Conservation (phyloP, 176 grass and related monocot species). For the Cocos nucifera region DNA sequence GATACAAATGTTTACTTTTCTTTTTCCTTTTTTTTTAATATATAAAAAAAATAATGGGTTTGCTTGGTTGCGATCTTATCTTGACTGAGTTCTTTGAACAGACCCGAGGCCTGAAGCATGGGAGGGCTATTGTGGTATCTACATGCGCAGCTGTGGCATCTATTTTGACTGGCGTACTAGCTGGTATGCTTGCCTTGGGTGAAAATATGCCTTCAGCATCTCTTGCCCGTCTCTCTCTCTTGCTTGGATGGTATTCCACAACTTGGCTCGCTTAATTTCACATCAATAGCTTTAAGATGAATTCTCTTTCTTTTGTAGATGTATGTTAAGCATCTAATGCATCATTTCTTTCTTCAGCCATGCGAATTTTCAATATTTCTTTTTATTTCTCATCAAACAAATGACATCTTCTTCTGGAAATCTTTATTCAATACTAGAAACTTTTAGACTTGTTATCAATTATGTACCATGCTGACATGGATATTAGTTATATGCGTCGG, state of each 20-base stretch:
- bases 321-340: too few species aligned
- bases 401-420: too few species aligned
- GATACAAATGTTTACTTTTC: too few species aligned
- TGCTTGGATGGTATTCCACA: constrained; percentile 73
- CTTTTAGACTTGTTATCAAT: too few species aligned
- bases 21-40: too few species aligned
- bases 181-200: constrained; percentile 93
- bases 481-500: too few species aligned
- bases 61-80: constrained; percentile 2
- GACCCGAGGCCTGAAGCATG: constrained; percentile 95
- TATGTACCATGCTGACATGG: too few species aligned
- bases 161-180: constrained; percentile 84
- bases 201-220: constrained; percentile 74
- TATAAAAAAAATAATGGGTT: too few species aligned
- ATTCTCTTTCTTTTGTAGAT: background rate
- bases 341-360: too few species aligned
- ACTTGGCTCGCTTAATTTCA: background rate
- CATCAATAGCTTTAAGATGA: background rate
- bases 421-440: too few species aligned
- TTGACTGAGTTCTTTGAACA: constrained; percentile 11
- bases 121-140: constrained; percentile 97
- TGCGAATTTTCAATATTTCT: too few species aligned
- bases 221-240: constrained; percentile 45
- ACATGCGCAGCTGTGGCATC: constrained; percentile 89
- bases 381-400: too few species aligned